Percentiles rank a stretch among this genome's conserved stretches.
phyloP scores from a whole-genome alignment of 2,329 filamentous ascomycete species.

The Calonectria leucothoes region DNA sequence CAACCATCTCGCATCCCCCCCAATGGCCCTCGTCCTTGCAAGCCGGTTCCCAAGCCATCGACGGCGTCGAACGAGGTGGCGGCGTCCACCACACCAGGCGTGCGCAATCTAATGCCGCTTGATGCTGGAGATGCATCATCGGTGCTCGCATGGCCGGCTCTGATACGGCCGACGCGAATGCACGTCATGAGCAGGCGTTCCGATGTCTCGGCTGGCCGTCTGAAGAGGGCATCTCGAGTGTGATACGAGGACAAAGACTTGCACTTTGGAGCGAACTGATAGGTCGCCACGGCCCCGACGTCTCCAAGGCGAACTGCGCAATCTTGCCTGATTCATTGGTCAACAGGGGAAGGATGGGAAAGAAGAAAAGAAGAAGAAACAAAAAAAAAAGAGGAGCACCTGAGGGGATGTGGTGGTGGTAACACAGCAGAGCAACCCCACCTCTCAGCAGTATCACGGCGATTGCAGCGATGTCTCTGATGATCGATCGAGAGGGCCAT shows the following conservation, averaged over 20 bases:
- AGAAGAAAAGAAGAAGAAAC: neutral
- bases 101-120: neutral
- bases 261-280: neutral
- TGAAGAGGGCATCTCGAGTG: conserved; percentile 7
- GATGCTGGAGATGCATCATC: conserved; percentile 34
- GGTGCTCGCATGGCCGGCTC: conserved; percentile 19
- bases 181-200: conserved; percentile 1
- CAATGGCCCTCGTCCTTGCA: conserved; percentile 51
- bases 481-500: conserved; percentile 16
- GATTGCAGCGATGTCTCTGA: conserved; percentile 8
- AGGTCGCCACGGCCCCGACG: conserved; percentile 1
- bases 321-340: neutral
- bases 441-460: conserved; percentile 4
- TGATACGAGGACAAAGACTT: conserved; percentile 7
- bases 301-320: neutral
- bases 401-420: neutral
- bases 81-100: neutral
- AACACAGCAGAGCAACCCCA: neutral
- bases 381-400: neutral
- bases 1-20: conserved; percentile 69
- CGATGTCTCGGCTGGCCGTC: conserved; percentile 37
- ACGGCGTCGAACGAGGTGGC: conserved; percentile 22
- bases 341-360: neutral
- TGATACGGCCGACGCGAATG: conserved; percentile 22
- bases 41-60: conserved; percentile 44